Base-by-base conservation (phyloP, 2,329 filamentous ascomycete genomes). In the Zasmidium cellare region DNA sequence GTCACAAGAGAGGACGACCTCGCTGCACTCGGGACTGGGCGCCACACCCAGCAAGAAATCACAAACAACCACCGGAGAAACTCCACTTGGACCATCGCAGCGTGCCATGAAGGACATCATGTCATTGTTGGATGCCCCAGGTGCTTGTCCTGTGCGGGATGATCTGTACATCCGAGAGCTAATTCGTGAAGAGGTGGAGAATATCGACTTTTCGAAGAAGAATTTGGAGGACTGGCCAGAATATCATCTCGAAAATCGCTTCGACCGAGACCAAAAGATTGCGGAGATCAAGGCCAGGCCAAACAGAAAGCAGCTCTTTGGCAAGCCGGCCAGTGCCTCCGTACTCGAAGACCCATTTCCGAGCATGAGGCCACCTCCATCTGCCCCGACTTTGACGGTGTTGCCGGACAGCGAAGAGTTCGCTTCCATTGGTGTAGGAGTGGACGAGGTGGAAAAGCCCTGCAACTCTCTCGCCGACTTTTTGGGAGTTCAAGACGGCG, bases 261-360 rank as follows among this genome's bases (percentile, higher is more conserved):
- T 46, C 12, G 78, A 78, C 35, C 79, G 79, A n/a, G 77, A 80
- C 6, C 77, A 74, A 56, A 85, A 83, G 74, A 79, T 87, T 56
- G 84, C 83, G 71, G 86, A 84, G 74, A 83, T 73, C 57, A 60
- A 59, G 24, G 53, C 58, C 14, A 69, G 76, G 1, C 73, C 73
- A 2, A 71, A 68, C 1, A 68, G 74, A 31, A 79, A 78, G 58
- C 61, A 68, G 24, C 55, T 67, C 22, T 68, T 71, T 35, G 64
- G 65, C 25, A 67, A 65, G 46, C 51, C 61, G 9, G 48, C 59
- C 11, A 46, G 38, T 3, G 41, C 53, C 14, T 56, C 63, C 9
- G 20, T n/a, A 5, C 25, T 25, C 22, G 22, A 46, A 2, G 46
- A 3, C 47, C 11, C 45, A 44, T 19, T 20, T 20, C 28, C 46